A percentile compares a stretch with the other conserved stretches of the same genome.
These are phyloP conservation scores for Ascochyta koolunga DNA, from an alignment of 2,329 filamentous ascomycete species.

Conservation along the genomic window DNA sequence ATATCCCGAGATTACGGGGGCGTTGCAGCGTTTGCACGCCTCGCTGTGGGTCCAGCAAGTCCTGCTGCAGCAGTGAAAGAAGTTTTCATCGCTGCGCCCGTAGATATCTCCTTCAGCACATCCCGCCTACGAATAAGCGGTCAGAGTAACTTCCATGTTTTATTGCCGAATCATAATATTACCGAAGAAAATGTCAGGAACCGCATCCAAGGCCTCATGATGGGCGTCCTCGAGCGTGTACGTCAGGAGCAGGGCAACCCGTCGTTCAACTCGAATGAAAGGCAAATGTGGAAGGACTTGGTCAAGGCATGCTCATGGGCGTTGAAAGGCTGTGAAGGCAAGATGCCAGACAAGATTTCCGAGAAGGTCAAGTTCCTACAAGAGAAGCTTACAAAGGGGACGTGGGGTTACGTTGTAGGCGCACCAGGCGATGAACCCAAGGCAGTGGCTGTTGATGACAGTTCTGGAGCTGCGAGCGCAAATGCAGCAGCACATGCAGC, in stretches of 20 bases:
- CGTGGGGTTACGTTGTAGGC: slow-evolving; percentile 26
- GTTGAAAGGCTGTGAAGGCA: slow-evolving; percentile 30
- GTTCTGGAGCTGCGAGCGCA: slow-evolving; percentile 11
- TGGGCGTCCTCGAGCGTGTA: slow-evolving; percentile 38
- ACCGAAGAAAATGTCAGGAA: slow-evolving; percentile 27
- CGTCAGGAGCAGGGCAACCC: slow-evolving; percentile 31
- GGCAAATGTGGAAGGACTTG: slow-evolving; percentile 33
- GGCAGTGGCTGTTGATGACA: background rate
- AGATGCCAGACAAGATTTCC: slow-evolving; percentile 33
- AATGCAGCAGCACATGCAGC: slow-evolving; percentile 12
- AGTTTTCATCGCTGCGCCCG: slow-evolving; percentile 30
- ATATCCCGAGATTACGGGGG: background rate
- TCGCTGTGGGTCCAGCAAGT: slow-evolving; percentile 33
- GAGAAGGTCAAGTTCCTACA: slow-evolving; percentile 35
- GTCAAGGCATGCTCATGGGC: slow-evolving; percentile 34
- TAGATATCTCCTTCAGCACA: slow-evolving; percentile 25
- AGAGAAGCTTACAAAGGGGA: slow-evolving; percentile 31
- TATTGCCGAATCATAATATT: slow-evolving; percentile 21
- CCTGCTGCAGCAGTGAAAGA: slow-evolving; percentile 6
- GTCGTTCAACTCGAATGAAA: slow-evolving; percentile 19
- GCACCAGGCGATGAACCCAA: slow-evolving; percentile 6
- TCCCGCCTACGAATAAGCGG: slow-evolving; percentile 21
- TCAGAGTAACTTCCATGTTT: slow-evolving; percentile 28
- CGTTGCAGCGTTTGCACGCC: slow-evolving; percentile 32
- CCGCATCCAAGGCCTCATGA: slow-evolving; percentile 39